Base-by-base conservation (phyloP, 441 rosid species). In the Syzygium malaccense region DNA sequence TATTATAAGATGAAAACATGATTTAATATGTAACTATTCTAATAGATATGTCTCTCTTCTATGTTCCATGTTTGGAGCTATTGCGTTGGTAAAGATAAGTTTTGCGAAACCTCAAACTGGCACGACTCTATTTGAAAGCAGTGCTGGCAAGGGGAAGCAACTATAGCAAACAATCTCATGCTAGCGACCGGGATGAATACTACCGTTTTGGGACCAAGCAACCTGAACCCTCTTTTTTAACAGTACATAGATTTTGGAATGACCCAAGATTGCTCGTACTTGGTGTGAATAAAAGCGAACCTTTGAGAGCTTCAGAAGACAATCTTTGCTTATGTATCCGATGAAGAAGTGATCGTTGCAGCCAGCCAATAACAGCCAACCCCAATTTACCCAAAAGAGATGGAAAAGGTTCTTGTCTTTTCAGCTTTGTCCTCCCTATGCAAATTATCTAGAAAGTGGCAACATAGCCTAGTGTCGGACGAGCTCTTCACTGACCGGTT, bases 1-100 rank as follows among this genome's bases (percentile, higher is more conserved):
- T 18, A 37, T 9, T 33, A 0, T 68, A 0, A 3, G 10, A 9
- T 33, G 11, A 68, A 33, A 0, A 19, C 1, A 33, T 19, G 0
- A 3, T 68, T 68, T 19, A 5, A 62, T 32, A 33, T 0, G 10
- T 68, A 32, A 66, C 2, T 33, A 33, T 33, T 68, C 20, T 0
- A 19, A 68, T 14, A 10, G 4, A 33, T 68, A 18, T 10, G 48
- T 19, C 79, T 68, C 26, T 9, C 28, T 19, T 19, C 79, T 68
- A 33, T 19, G 48, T 0, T 68, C 79, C 79, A 19, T 19, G 79
- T 68, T 26, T 68, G 20, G 4, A 19, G 79, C 33, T 26, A 68
- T 23, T 19, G 12, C 48, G 13, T 2, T 23, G 2, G 9, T 4
- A 41, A 4, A 66, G 2, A 17, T 66, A 66, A 66, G 41, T 66